phyloP scores from a whole-genome alignment of 2,329 filamentous ascomycete genomes.

The Hypoxylon sp. region DNA sequence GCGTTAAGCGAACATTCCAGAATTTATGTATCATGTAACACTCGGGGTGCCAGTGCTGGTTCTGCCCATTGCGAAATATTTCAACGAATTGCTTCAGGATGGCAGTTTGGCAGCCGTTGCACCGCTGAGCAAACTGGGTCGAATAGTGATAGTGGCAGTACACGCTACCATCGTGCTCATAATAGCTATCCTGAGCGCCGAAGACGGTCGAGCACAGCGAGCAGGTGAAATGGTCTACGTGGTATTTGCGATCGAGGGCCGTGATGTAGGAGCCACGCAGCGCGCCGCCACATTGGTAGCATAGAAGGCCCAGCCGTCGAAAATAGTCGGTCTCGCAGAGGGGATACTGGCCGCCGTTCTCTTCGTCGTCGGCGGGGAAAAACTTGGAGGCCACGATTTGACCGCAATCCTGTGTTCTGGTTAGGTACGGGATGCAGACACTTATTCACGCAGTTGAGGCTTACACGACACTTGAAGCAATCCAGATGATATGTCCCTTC shows the following conservation, averaged over 20 bases:
- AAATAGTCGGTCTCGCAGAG: slow-evolving; percentile 99
- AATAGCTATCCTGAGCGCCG: slow-evolving; percentile 97
- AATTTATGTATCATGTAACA: slow-evolving; percentile 99
- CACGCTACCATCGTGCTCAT: slow-evolving; percentile 94
- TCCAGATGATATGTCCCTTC: slow-evolving; percentile 96
- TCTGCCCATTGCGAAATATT: slow-evolving; percentile 96
- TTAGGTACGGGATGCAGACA: slow-evolving; percentile 28
- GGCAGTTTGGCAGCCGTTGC: slow-evolving; percentile 95
- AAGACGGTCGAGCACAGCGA: slow-evolving; percentile 98
- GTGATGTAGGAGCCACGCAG: slow-evolving; percentile 98
- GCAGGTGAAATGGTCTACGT: slow-evolving; percentile 98
- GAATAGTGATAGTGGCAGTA: slow-evolving; percentile 99
- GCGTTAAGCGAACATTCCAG: slow-evolving; percentile 92
- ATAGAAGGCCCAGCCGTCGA: slow-evolving; percentile 86
- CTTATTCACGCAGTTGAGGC: slow-evolving; percentile 40
- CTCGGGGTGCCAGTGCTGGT: slow-evolving; percentile 99
- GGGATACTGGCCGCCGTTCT: slow-evolving; percentile 86
- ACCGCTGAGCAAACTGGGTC: slow-evolving; percentile 93
- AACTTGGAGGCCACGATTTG: slow-evolving; percentile 98
- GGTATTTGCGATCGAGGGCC: slow-evolving; percentile 95
- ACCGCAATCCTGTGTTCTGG: slow-evolving; percentile 79
- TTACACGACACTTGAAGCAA: slow-evolving; percentile 95
- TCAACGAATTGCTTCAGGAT: slow-evolving; percentile 99
- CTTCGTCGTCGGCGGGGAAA: slow-evolving; percentile 93
- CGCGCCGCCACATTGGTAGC: slow-evolving; percentile 89